phyloP scores from a whole-genome alignment of 2,329 filamentous ascomycete species.

The Exophiala sideris region DNA sequence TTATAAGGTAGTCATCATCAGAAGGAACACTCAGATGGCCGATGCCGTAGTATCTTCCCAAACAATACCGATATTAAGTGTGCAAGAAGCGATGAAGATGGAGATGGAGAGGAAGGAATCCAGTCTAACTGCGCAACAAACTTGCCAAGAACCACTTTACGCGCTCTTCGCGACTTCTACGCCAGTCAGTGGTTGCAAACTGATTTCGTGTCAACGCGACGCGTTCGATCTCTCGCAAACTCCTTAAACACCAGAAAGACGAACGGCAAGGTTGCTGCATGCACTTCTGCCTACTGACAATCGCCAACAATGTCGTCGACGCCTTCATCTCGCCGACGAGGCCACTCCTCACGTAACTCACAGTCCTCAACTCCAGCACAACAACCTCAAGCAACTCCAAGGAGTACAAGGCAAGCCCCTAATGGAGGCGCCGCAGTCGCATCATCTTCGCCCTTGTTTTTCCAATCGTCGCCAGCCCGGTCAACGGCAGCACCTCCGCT shows the following conservation, averaged over 20 bases:
- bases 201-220: background rate
- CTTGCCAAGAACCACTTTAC: background rate
- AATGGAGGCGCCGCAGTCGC: conserved; percentile 41
- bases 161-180: background rate
- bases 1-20: no score
- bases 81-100: background rate
- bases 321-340: conserved; percentile 41
- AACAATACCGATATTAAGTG: background rate
- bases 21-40: background rate
- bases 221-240: background rate
- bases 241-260: background rate
- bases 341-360: conserved; percentile 39
- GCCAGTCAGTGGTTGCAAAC: no score
- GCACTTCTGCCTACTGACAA: no score
- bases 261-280: background rate
- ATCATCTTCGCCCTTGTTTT: conserved; percentile 79
- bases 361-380: conserved; percentile 39
- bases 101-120: background rate
- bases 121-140: background rate
- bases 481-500: conserved; percentile 37
- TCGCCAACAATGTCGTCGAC: conserved; percentile 35
- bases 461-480: conserved; percentile 58
- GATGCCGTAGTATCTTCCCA: background rate
- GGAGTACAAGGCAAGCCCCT: conserved; percentile 34
- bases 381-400: conserved; percentile 32